Evolutionary conservation across 2,329 filamentous ascomycete genomes (phyloP).

Genomic region (Colletotrichum orchidophilum): DNA sequence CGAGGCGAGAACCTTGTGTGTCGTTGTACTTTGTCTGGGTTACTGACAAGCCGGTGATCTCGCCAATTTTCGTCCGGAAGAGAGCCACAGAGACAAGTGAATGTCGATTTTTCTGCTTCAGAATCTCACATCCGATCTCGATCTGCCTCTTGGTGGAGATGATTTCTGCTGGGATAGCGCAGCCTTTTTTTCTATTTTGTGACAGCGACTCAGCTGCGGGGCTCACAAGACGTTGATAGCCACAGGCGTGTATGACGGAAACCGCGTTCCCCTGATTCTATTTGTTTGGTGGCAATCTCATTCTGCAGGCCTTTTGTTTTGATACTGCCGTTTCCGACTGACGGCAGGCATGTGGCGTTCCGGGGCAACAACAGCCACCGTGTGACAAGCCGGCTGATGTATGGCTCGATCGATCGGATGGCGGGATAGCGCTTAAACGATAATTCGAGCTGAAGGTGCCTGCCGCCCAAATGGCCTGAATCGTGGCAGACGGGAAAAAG

Average conservation of each 20-base stretch:
- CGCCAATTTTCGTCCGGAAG: background rate
- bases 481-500: slow-evolving; percentile 10
- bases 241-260: slow-evolving; percentile 18
- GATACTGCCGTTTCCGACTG: slow-evolving; percentile 15
- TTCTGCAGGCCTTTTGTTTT: slow-evolving; percentile 24
- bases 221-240: background rate
- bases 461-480: background rate
- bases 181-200: background rate
- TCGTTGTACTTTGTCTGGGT: background rate
- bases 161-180: background rate
- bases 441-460: background rate
- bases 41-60: background rate
- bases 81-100: background rate
- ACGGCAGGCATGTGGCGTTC: slow-evolving; percentile 24
- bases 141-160: background rate
- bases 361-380: slow-evolving; percentile 28
- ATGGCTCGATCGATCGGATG: slow-evolving; percentile 19
- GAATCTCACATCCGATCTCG: slow-evolving; percentile 10
- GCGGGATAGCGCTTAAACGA: background rate
- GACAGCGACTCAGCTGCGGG: background rate
- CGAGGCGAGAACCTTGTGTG: background rate
- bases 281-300: slow-evolving; percentile 32
- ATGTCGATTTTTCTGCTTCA: background rate
- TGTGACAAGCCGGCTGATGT: slow-evolving; percentile 9
- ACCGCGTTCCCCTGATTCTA: slow-evolving; percentile 23